Conservation (phyloP, 2,329 filamentous ascomycete species). For the Curvularia hawaiiensis region DNA sequence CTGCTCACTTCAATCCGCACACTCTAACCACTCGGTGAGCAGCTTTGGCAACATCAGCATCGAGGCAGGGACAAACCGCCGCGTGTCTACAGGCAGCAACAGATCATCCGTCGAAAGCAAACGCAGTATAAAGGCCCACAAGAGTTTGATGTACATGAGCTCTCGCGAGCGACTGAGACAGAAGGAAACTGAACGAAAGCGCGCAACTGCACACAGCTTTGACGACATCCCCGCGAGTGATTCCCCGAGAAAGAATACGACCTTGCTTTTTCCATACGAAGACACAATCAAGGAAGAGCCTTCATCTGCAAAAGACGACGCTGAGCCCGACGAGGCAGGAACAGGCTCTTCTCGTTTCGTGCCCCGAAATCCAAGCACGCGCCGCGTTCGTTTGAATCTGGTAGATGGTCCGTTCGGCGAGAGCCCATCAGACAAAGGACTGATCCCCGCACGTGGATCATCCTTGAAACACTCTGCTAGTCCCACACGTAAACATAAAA, state of each 20-base stretch:
- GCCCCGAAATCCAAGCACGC: slow-evolving; percentile 39
- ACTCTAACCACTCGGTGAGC: slow-evolving; percentile 41
- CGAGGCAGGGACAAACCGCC: slow-evolving; percentile 38
- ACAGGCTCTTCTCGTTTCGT: slow-evolving; percentile 36
- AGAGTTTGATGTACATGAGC: slow-evolving; percentile 73
- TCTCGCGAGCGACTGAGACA: slow-evolving; percentile 70
- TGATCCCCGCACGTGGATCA: slow-evolving; percentile 43
- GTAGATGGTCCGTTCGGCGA: slow-evolving; percentile 31
- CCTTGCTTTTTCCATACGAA: slow-evolving; percentile 40
- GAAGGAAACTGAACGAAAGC: slow-evolving; percentile 66
- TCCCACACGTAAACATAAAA: slow-evolving; percentile 40
- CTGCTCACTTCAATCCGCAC: slow-evolving; percentile 43
- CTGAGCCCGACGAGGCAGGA: slow-evolving; percentile 11
- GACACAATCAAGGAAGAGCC: slow-evolving; percentile 48
- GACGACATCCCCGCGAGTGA: slow-evolving; percentile 46
- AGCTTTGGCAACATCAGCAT: slow-evolving; percentile 51
- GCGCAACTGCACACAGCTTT: slow-evolving; percentile 52
- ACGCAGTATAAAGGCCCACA: slow-evolving; percentile 48
- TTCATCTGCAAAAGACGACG: slow-evolving; percentile 18
- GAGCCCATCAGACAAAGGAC: slow-evolving; percentile 36
- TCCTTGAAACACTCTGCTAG: slow-evolving; percentile 42
- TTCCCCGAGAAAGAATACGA: slow-evolving; percentile 27
- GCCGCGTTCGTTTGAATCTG: slow-evolving; percentile 34
- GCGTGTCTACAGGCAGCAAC: slow-evolving; percentile 36
- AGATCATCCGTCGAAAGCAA: slow-evolving; percentile 45